A percentile compares a stretch with the other conserved stretches of the same genome.
These are phyloP conservation scores for Rhododendron simsii DNA, from an alignment of 148 eudicot species.

Conservation along the genomic window DNA sequence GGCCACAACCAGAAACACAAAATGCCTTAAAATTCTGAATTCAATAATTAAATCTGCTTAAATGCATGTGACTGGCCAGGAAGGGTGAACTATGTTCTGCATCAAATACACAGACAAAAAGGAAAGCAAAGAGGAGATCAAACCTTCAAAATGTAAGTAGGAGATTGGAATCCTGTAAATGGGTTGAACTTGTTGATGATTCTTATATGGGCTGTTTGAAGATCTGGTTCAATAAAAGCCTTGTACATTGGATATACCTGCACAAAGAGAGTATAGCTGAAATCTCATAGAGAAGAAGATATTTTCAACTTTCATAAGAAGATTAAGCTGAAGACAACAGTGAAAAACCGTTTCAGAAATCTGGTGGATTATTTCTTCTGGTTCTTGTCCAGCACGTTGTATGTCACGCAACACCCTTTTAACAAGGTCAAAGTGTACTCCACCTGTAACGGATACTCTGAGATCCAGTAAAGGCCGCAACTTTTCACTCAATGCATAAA, in stretches of 20 bases:
- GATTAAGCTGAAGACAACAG: constrained; percentile 15
- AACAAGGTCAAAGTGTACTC: constrained; percentile 95
- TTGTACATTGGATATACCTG: constrained; percentile 99
- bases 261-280: constrained; percentile 15
- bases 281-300: constrained; percentile 12
- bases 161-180: constrained; percentile 86
- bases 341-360: constrained; percentile 85
- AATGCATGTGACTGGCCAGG: not conserved
- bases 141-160: constrained; percentile 86
- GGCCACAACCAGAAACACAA: not conserved
- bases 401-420: constrained; percentile 89
- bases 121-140: not conserved
- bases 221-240: constrained; percentile 97
- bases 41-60: not conserved
- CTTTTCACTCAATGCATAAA: constrained; percentile 92
- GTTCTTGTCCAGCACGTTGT: constrained; percentile 96
- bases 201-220: constrained; percentile 88
- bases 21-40: not conserved
- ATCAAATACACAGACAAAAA: not conserved
- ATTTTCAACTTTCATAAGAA: not conserved
- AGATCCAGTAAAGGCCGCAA: constrained; percentile 84
- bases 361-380: constrained; percentile 93
- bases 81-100: not conserved
- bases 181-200: constrained; percentile 93
- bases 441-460: constrained; percentile 91